These are phyloP conservation scores for Pelargonium citronellum DNA, from an alignment of 441 rosid species.

Conservation along the genomic window DNA sequence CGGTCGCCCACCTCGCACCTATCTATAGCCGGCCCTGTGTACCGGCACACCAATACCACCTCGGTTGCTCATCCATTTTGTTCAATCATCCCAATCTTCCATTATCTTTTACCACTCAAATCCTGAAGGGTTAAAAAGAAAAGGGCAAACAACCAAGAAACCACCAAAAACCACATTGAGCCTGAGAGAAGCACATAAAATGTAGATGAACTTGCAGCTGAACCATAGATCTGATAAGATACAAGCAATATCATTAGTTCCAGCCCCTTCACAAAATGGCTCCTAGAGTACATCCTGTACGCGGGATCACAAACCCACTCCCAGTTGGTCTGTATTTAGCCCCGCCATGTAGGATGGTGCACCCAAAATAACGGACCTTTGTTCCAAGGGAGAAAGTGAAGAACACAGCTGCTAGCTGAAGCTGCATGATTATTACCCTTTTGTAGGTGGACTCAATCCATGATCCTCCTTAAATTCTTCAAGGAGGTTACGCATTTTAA, in stretches of 20 bases:
- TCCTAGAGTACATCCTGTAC: conserved; percentile 91
- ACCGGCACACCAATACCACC: conserved; percentile 96
- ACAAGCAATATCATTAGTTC: conserved; percentile 69
- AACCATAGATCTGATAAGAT: conserved; percentile 61
- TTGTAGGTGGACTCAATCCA: conserved; percentile 82
- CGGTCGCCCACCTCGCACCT: too few species aligned
- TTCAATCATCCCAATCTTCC: conserved; percentile 95
- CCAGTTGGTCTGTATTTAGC: conserved; percentile 98
- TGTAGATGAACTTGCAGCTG: conserved; percentile 30
- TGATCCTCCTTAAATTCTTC: conserved; percentile 94
- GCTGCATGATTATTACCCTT: conserved; percentile 88
- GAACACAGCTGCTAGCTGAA: conserved; percentile 82
- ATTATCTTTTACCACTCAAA: conserved; percentile 95
- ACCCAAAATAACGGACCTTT: conserved; percentile 73
- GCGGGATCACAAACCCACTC: conserved; percentile 90
- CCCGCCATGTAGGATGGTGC: conserved; percentile 89
- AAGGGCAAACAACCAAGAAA: conserved; percentile 84
- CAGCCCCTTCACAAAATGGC: conserved; percentile 83
- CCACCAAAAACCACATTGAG: conserved; percentile 87
- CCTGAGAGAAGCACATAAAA: conserved; percentile 45
- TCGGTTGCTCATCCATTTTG: conserved; percentile 79
- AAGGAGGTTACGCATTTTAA: conserved; percentile 87
- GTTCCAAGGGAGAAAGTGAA: conserved; percentile 95
- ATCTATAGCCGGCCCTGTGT: too few species aligned
- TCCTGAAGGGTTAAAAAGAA: conserved; percentile 80